phyloP scores from a whole-genome alignment of 2,329 filamentous ascomycete genomes.

The Pseudopyrenochaeta lycopersici region DNA sequence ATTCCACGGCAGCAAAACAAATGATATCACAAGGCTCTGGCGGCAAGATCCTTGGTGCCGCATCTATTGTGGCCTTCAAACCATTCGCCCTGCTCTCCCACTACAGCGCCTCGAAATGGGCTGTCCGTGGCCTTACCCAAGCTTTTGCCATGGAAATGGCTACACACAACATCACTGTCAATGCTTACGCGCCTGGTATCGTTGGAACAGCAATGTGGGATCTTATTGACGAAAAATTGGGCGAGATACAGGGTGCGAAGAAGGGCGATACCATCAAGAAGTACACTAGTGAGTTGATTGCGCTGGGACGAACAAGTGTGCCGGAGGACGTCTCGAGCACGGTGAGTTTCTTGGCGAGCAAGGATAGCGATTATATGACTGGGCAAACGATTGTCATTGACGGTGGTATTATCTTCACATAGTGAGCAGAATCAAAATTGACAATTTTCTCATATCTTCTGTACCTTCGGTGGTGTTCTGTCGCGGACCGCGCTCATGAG shows the following conservation, averaged over 20 bases:
- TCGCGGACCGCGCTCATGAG: too few species aligned
- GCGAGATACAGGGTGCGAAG: constrained; percentile 59
- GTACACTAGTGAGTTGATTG: constrained; percentile 63
- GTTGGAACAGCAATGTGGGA: constrained; percentile 76
- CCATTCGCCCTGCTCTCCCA: constrained; percentile 67
- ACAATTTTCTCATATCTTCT: background rate
- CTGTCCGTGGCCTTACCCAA: constrained; percentile 72
- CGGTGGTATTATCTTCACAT: constrained; percentile 64
- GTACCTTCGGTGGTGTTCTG: background rate
- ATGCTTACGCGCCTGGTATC: constrained; percentile 73
- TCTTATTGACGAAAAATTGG: constrained; percentile 69
- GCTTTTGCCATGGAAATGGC: constrained; percentile 73
- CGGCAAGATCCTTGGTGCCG: constrained; percentile 62
- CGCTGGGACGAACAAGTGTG: constrained; percentile 65
- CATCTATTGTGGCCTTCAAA: constrained; percentile 67
- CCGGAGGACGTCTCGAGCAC: constrained; percentile 70
- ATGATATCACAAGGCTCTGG: constrained; percentile 67
- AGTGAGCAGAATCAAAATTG: background rate
- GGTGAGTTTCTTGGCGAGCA: constrained; percentile 68
- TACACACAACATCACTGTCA: constrained; percentile 70
- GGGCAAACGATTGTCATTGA: constrained; percentile 72
- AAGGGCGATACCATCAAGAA: constrained; percentile 66
- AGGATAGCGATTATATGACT: constrained; percentile 71
- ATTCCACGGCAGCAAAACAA: constrained; percentile 69
- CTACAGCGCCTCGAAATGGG: constrained; percentile 73